phyloP scores from a whole-genome alignment of 2,329 filamentous ascomycete genomes.

The Cercospora berteroae region DNA sequence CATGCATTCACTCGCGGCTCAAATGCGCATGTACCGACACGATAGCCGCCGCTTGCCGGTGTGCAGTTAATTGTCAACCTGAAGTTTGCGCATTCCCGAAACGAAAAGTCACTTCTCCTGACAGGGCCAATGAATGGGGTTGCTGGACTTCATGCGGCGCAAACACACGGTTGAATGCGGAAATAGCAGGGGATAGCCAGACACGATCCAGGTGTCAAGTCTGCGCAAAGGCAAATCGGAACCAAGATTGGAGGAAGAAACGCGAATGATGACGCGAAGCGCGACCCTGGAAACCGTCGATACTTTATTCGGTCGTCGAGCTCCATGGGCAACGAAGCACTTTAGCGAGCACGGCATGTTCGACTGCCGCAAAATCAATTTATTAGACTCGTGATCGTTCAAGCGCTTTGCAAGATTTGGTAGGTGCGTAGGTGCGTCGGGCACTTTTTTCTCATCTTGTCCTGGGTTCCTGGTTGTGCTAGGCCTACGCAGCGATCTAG shows the following conservation, averaged over 20 bases:
- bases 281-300: slow-evolving; percentile 6
- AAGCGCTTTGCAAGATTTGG: not conserved
- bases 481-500: not conserved
- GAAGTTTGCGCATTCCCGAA: not conserved
- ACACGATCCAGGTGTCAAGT: not conserved
- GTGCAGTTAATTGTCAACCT: not conserved
- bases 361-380: not conserved
- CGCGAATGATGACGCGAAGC: not conserved
- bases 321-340: not conserved
- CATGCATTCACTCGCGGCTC: not conserved
- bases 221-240: not conserved
- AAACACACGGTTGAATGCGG: not conserved
- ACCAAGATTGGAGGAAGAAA: not conserved
- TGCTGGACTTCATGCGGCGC: not conserved
- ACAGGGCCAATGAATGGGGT: not conserved
- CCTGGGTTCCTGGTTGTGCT: not conserved
- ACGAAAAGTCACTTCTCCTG: not conserved
- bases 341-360: not conserved
- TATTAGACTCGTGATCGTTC: not conserved
- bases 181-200: not conserved
- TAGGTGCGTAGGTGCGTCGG: not conserved
- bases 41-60: not conserved
- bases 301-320: not conserved
- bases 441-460: not conserved
- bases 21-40: not conserved